Evolutionary conservation across 805 yeast species (phyloP).

Genomic region (Cyberlindnera mycetangii): DNA sequence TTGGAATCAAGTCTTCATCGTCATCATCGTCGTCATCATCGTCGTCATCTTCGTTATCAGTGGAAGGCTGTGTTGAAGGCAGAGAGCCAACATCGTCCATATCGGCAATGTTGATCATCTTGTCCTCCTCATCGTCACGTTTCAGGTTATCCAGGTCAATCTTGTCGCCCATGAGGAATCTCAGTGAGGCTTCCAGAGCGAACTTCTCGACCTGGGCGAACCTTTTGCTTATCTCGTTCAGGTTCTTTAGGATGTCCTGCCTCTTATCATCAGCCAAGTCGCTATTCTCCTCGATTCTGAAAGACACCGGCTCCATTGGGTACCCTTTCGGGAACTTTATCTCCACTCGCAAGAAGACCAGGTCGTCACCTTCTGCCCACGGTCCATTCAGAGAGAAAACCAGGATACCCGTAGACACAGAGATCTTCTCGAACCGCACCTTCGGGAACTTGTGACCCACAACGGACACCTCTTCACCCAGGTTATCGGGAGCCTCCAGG

Average conservation of each 20-base stretch:
- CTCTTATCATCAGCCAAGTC: constrained; percentile 52
- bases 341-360: constrained; percentile 65
- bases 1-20: constrained; percentile 28
- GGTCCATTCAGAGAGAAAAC: constrained; percentile 80
- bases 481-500: constrained; percentile 49
- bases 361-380: constrained; percentile 47
- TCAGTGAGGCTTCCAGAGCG: constrained; percentile 76
- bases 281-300: constrained; percentile 75
- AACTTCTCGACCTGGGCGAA: constrained; percentile 57
- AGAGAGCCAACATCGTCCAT: constrained; percentile 33
- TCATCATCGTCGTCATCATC: constrained; percentile 36
- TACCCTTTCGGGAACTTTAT: constrained; percentile 71
- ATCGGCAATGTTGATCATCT: constrained; percentile 27
- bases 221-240: constrained; percentile 53
- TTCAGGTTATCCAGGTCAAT: constrained; percentile 41
- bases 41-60: constrained; percentile 27
- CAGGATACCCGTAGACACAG: constrained; percentile 81
- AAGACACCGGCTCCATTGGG: constrained; percentile 60
- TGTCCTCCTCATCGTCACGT: constrained; percentile 36
- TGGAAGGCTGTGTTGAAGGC: constrained; percentile 18
- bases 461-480: constrained; percentile 88
- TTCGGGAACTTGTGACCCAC: constrained; percentile 90
- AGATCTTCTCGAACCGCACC: constrained; percentile 78
- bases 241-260: constrained; percentile 45
- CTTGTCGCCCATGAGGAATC: constrained; percentile 80